These are phyloP conservation scores for Boletus sp. DNA, from an alignment of 768 basidiomycete species.

Conservation along the genomic window DNA sequence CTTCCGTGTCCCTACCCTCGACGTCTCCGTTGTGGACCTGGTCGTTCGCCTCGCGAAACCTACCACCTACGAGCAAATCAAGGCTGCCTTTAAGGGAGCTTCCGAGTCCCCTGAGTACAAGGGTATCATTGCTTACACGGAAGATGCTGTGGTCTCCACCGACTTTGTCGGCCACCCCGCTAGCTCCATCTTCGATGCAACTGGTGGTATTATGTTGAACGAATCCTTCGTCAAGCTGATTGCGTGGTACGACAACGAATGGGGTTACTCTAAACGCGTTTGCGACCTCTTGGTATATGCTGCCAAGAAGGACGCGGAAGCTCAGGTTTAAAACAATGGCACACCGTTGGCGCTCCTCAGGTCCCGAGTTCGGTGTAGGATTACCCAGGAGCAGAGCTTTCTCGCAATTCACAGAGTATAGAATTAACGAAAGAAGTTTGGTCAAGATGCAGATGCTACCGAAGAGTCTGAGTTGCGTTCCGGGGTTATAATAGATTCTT, in stretches of 20 bases:
- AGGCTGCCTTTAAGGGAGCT: conserved; percentile 76
- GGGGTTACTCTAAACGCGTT: conserved; percentile 92
- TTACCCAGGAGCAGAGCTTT: conserved; percentile 1
- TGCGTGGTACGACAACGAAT: conserved; percentile 94
- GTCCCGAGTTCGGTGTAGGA: conserved; percentile 14
- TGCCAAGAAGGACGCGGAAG: conserved; percentile 63
- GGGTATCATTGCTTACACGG: conserved; percentile 86
- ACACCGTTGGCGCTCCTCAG: neutral
- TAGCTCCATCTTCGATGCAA: conserved; percentile 92
- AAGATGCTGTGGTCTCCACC: conserved; percentile 89
- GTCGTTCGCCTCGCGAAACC: conserved; percentile 87
- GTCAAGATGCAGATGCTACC: conserved; percentile 13
- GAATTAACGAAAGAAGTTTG: neutral
- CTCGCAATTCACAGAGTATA: neutral
- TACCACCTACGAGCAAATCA: conserved; percentile 89
- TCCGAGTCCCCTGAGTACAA: conserved; percentile 58
- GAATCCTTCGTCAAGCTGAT: conserved; percentile 94
- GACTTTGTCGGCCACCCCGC: conserved; percentile 80
- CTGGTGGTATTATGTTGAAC: conserved; percentile 91
- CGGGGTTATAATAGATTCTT: conserved; percentile 11
- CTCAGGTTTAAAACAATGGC: conserved; percentile 11
- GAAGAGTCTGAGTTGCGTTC: neutral
- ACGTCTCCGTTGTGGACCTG: conserved; percentile 98
- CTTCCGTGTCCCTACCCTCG: conserved; percentile 95
- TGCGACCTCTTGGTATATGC: conserved; percentile 83